Percentiles rank a stretch among this genome's conserved stretches.
These are phyloP conservation scores for Pseudovirgaria hyperparasitica DNA, from an alignment of 2,329 filamentous ascomycete genomes.

Conservation along the genomic window DNA sequence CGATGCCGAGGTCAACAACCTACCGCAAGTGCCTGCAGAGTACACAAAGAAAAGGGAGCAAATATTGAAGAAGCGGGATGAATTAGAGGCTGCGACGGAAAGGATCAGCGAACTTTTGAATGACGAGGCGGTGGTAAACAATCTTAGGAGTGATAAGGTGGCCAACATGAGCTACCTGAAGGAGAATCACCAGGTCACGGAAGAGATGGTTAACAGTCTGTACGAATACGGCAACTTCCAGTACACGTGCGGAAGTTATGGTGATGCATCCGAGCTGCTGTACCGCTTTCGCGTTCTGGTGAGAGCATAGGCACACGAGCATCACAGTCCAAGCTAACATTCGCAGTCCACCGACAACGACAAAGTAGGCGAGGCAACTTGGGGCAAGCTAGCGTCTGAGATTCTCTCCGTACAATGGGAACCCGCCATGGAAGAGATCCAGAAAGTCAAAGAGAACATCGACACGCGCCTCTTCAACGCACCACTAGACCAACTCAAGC, in stretches of 20 bases:
- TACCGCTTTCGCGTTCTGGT: conserved; percentile 92
- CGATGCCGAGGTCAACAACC: conserved; percentile 77
- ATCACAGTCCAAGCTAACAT: conserved; percentile 6
- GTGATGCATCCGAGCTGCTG: conserved; percentile 76
- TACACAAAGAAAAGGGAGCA: conserved; percentile 83
- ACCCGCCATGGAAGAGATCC: conserved; percentile 55
- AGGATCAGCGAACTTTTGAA: conserved; percentile 80
- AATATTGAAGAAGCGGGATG: conserved; percentile 69
- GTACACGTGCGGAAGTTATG: conserved; percentile 94
- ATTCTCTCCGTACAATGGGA: conserved; percentile 96
- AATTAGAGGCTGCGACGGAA: conserved; percentile 74
- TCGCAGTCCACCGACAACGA: conserved; percentile 80
- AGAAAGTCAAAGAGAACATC: conserved; percentile 58
- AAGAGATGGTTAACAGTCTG: conserved; percentile 90
- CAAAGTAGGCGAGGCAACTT: conserved; percentile 89
- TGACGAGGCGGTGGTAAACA: conserved; percentile 79
- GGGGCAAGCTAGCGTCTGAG: conserved; percentile 95
- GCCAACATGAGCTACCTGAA: conserved; percentile 97
- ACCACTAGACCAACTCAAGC: conserved; percentile 85
- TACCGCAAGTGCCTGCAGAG: conserved; percentile 66
- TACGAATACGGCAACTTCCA: conserved; percentile 96
- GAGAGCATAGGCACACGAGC: conserved; percentile 6
- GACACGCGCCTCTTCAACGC: conserved; percentile 94
- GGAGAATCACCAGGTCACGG: conserved; percentile 87
- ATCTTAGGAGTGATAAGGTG: conserved; percentile 90